Percentiles rank a stretch among this genome's conserved stretches.
phyloP scores from a whole-genome alignment of 495 filamentous ascomycete species.

The Bacidia gigantensis region DNA sequence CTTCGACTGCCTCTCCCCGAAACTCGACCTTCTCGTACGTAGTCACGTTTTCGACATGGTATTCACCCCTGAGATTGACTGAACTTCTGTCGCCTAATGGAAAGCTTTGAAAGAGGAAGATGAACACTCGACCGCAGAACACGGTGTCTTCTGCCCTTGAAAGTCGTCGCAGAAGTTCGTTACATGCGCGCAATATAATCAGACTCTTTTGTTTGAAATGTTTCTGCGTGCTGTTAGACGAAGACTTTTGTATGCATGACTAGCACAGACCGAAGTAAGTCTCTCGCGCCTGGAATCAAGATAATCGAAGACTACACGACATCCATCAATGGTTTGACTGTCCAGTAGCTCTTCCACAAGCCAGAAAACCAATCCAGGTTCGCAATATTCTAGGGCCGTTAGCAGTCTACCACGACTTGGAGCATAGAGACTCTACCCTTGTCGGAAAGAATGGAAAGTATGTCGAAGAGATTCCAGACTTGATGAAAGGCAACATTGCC shows the following conservation, averaged over 20 bases:
- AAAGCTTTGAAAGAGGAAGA: constrained; percentile 96
- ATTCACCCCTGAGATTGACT: constrained; percentile 92
- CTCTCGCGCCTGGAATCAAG: constrained; percentile 82
- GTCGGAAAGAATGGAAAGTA: constrained; percentile 76
- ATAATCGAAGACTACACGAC: constrained; percentile 81
- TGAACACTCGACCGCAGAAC: constrained; percentile 92
- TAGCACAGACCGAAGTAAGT: constrained; percentile 48
- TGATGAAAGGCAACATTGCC: constrained; percentile 60
- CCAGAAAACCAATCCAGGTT: constrained; percentile 71
- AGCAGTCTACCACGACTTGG: constrained; percentile 18
- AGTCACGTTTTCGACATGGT: constrained; percentile 90
- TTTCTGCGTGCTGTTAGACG: constrained; percentile 32
- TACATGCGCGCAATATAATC: constrained; percentile 81
- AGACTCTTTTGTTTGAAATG: constrained; percentile 75
- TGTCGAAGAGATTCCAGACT: constrained; percentile 88
- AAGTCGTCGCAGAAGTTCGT: constrained; percentile 80
- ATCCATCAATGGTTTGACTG: constrained; percentile 84
- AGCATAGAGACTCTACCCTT: constrained; percentile 31
- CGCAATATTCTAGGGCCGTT: constrained; percentile 53
- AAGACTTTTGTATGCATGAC: neutral
- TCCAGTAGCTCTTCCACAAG: constrained; percentile 91
- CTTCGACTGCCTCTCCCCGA: constrained; percentile 8
- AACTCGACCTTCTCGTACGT: constrained; percentile 47
- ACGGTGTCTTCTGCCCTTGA: constrained; percentile 92
- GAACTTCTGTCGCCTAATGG: constrained; percentile 91